phyloP scores from a whole-genome alignment of 306 rosid species.

The Casuarina cunninghamiana region DNA sequence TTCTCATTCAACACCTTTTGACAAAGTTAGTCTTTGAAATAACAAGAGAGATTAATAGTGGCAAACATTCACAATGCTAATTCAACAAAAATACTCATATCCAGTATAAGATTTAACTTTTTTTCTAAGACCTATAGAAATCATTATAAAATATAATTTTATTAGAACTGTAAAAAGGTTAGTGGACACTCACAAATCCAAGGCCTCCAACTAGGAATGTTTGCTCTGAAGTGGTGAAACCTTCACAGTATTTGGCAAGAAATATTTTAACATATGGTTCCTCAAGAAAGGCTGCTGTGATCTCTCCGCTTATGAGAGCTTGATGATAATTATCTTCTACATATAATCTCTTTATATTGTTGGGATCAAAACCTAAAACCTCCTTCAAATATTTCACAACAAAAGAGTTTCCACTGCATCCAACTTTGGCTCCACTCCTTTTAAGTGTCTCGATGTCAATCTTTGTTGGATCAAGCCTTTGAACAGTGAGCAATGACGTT shows the following conservation, averaged over 20 bases:
- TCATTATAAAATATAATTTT: background rate
- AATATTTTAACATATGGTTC: slow-evolving; percentile 20
- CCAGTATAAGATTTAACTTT: too few species aligned
- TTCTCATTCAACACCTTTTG: too few species aligned
- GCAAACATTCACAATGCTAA: too few species aligned
- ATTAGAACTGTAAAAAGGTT: background rate
- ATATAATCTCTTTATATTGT: slow-evolving; percentile 19
- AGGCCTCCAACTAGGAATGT: slow-evolving; percentile 26
- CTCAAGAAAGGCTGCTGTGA: slow-evolving; percentile 16
- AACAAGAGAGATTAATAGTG: too few species aligned
- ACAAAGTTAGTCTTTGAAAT: too few species aligned
- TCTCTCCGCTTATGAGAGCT: slow-evolving; percentile 17
- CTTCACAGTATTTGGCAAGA: slow-evolving; percentile 20
- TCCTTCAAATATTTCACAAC: slow-evolving; percentile 14
- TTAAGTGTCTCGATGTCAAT: slow-evolving; percentile 10
- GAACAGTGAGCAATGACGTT: background rate
- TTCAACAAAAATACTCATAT: too few species aligned
- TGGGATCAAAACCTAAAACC: slow-evolving; percentile 2
- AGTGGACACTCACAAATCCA: slow-evolving; percentile 6
- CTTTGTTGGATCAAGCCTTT: background rate
- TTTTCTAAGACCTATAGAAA: too few species aligned
- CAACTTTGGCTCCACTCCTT: slow-evolving; percentile 15
- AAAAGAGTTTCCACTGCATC: slow-evolving; percentile 19
- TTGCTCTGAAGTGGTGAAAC: slow-evolving; percentile 9
- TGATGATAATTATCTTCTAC: slow-evolving; percentile 3